A percentile compares a stretch with the other conserved stretches of the same genome.
These are phyloP conservation scores for Fraxinus angustifolia DNA, from an alignment of 305 asterid genomes.

Conservation along the genomic window DNA sequence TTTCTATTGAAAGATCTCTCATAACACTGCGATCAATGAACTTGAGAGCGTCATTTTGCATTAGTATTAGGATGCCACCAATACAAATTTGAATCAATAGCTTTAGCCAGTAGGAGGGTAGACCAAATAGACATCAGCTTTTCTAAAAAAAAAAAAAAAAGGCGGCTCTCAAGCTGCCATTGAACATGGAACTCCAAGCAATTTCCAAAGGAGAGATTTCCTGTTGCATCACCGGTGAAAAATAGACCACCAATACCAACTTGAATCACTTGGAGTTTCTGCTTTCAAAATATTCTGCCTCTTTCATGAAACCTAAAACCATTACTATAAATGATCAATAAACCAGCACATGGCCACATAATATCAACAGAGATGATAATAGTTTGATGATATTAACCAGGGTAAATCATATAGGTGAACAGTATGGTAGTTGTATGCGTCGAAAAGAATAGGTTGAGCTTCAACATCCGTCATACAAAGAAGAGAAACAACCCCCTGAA, in stretches of 20 bases:
- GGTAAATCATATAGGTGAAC: too few relatives aligned
- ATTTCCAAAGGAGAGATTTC: slow-evolving; percentile 27
- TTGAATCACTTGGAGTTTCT: too few relatives aligned
- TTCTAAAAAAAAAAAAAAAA: not conserved
- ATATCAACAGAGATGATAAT: not conserved
- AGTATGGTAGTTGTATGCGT: not conserved
- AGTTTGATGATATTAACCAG: too few relatives aligned
- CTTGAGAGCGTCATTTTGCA: too few relatives aligned
- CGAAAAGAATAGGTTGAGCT: slow-evolving; percentile 37
- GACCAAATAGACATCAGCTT: not conserved
- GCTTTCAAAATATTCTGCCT: too few relatives aligned
- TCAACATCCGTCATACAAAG: slow-evolving; percentile 49
- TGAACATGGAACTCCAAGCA: slow-evolving; percentile 11
- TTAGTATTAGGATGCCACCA: not conserved
- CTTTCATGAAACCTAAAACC: too few relatives aligned
- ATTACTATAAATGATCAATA: not conserved
- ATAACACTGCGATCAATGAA: not conserved
- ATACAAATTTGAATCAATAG: not conserved
- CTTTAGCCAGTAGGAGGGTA: not conserved
- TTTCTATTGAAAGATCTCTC: not conserved
- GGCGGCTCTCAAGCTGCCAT: not conserved
- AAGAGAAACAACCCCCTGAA: slow-evolving; percentile 47
- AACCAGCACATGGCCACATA: not conserved
- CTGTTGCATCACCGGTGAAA: slow-evolving; percentile 51
- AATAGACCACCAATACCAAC: slow-evolving; percentile 19